Base-by-base conservation (phyloP, 2,329 filamentous ascomycete species). In the Thermothelomyces thermophilus region DNA sequence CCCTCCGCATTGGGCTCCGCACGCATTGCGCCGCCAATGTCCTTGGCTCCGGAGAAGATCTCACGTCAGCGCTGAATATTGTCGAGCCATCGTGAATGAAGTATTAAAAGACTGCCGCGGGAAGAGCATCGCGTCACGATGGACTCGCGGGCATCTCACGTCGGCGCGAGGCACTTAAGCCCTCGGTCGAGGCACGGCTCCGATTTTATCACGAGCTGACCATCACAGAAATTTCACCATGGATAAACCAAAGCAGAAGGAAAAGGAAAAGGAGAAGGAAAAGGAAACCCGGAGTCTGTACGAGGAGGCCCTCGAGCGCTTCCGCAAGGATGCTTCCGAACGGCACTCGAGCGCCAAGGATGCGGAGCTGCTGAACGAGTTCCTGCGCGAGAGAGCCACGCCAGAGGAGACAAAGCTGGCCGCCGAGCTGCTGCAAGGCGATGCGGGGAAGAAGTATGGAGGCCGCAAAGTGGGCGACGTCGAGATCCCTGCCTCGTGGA, bases 401-500 rank as follows among this genome's bases (percentile, higher is more conserved):
- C 55, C 57, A 1, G 57, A 57, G 19, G 53, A 59, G 17, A 51
- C 57, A 5, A 57, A 51, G 34, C 4, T 31, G 13, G 55, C 57
- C 1, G 55, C 55, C 35, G 53, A 57, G 26, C 31, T 16, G 17
- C 39, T 59, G 11, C 48, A 52, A 11, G 33, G 13, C 16, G 53
- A 56, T 42, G 43, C 55, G 3, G 48, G 53, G 36, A 57, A 56
- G 50, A 59, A 59, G 40, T 59, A 48, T 11, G 53, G 53, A 16
- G 24, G 34, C 22, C 50, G 47, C 31, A 59, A 57, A 35, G 20
- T 54, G n/a, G 54, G 52, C 41, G 54, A 55, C 34, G 50, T 53
- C 17, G 52, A 54, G 37, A 59, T 59, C 20, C 57, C 57, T 6
- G 51, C 45, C 16, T 48, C 47, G 0, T 59, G 57, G 57, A 56